Conservation (phyloP, 768 basidiomycete genomes). For the Phaffia australis region DNA sequence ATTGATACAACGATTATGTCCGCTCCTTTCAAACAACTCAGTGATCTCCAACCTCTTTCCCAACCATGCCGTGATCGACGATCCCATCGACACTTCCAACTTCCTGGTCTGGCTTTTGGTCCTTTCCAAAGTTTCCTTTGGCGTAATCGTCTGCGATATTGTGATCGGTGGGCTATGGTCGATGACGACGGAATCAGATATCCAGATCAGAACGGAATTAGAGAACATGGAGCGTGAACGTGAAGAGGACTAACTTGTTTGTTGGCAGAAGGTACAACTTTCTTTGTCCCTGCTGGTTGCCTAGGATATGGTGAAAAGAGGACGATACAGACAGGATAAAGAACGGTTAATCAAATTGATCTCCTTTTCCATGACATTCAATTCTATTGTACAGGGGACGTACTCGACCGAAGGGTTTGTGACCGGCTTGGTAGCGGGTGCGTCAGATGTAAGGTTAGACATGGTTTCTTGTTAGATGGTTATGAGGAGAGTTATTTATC, state of each 20-base stretch:
- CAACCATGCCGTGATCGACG: conserved; percentile 5
- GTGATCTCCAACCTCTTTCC: background rate
- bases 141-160: background rate
- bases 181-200: background rate
- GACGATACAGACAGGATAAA: background rate
- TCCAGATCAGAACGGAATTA: background rate
- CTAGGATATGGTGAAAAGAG: background rate
- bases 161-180: background rate
- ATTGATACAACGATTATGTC: too few relatives aligned
- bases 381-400: background rate
- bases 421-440: conserved; percentile 1
- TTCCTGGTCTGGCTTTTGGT: background rate
- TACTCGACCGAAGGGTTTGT: conserved; percentile 3
- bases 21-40: too few relatives aligned
- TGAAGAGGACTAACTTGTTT: background rate
- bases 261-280: background rate
- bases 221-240: background rate
- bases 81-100: conserved; percentile 10
- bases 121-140: too few relatives aligned
- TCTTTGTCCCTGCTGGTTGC: background rate
- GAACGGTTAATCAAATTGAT: too few relatives aligned
- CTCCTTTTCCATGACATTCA: too few relatives aligned
- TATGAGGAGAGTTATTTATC: background rate
- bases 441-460: background rate
- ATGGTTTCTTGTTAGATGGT: background rate